Base-by-base conservation (phyloP, 176 grass and related monocot species). In the Saccharum spontaneum region DNA sequence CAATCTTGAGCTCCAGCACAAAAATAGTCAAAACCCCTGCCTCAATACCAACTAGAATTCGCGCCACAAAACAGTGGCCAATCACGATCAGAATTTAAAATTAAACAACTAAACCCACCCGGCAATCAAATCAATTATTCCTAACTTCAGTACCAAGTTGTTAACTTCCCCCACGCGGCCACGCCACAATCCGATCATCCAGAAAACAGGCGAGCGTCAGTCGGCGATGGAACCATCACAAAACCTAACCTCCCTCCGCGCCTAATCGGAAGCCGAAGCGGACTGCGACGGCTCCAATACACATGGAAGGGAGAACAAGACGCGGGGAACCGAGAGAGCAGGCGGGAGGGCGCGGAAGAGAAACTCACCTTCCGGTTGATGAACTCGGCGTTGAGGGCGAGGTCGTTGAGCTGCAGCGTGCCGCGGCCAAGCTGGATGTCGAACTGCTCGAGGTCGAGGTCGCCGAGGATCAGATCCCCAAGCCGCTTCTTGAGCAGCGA, bases 401-500 rank as follows among this genome's bases (percentile, higher is more conserved):
- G 88, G 88, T 99, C 97, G 38, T 85, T 89, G 74, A 99, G 93
- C 74, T 84, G 69, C 67, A 99, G 73, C 36, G 81, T 89, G 48
- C 97, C 97, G 22, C 66, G 67, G 65, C 73, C 91, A 67, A 96
- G 91, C 88, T 99, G 97, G 37, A 99, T 84, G 78, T 99, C 93
- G 82, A 99, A 81, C 90, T 96, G 97, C 54, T 94, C 91, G 84
- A 99, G 91, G 78, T 96, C 97, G 78, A 99, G 79, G 31, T 99
- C 97, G 31, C 97, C 97, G 28, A 99, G 90, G 82, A 99, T 78
- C 78, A 99, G 80, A 82, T 99, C 93, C 69, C 97, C 97, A 6
- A 99, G 87, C 84, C 91, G 88, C 88, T 96, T 99, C 93, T 96
- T 99, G 60, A 99, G 66, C 23, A 99, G 88, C 81, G 94, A 95